Conservation (phyloP, 1,284 basidiomycete species). For the Chalciporus sp. region DNA sequence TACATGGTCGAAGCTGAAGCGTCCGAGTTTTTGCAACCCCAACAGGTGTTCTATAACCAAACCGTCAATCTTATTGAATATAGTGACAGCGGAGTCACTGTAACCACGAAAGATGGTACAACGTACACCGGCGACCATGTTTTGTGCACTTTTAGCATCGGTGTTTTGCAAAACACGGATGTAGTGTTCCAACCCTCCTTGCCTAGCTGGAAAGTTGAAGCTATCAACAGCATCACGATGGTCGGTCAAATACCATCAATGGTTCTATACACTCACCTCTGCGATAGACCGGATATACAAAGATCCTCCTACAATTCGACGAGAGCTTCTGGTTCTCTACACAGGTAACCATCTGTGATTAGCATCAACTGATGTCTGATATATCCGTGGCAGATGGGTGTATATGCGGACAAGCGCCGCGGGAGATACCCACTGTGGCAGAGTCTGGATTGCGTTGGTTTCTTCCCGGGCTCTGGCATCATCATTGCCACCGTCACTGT, state of each 20-base stretch:
- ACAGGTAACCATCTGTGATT: slow-evolving; percentile 42
- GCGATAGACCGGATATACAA: slow-evolving; percentile 61
- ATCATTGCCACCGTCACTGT: slow-evolving; percentile 70
- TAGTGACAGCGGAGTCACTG: slow-evolving; percentile 44
- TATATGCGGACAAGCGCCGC: slow-evolving; percentile 67
- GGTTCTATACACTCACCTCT: neutral
- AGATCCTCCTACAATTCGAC: slow-evolving; percentile 69
- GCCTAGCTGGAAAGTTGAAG: slow-evolving; percentile 67
- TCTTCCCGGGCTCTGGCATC: slow-evolving; percentile 63
- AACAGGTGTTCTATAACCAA: slow-evolving; percentile 54
- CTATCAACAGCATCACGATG: slow-evolving; percentile 68
- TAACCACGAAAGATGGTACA: slow-evolving; percentile 48
- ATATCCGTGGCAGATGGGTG: slow-evolving; percentile 47
- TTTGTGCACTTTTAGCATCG: slow-evolving; percentile 64
- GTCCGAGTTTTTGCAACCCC: slow-evolving; percentile 46
- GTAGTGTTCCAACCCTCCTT: slow-evolving; percentile 56
- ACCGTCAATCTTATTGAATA: slow-evolving; percentile 55
- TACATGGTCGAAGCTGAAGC: slow-evolving; percentile 58
- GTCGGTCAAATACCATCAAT: slow-evolving; percentile 31
- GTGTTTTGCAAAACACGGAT: slow-evolving; percentile 64
- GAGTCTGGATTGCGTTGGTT: slow-evolving; percentile 59
- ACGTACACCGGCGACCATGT: slow-evolving; percentile 54
- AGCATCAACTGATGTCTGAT: neutral
- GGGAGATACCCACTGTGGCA: slow-evolving; percentile 75
- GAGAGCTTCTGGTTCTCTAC: slow-evolving; percentile 72